Base-by-base conservation (phyloP, 345 rosid genomes). In the Ricinus communis region DNA sequence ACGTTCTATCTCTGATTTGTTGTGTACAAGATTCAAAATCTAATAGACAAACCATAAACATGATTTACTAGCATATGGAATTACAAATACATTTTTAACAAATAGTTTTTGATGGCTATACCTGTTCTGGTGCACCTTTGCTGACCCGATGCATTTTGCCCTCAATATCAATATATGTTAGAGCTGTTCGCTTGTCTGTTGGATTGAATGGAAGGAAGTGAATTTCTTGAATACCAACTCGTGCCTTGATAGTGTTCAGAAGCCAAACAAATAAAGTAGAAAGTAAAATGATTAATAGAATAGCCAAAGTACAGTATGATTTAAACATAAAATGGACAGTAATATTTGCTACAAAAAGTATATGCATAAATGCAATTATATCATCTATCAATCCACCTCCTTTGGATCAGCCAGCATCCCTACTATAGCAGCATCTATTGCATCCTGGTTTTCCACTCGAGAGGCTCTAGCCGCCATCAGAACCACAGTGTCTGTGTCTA, bases 41-140 rank as follows among this genome's bases (percentile, higher is more conserved):
- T 86, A 69, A 80, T 14, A 60, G 65, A 21, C 66, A 53, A 74
- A 68, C 43, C 40, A 58, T 18, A 69, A 13, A 27, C 14, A 47
- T 46, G 13, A 50, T 45, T 79, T 59, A 64, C 55, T 76, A 66
- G n/a, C 47, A 53, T 22, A 68, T 46, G 25, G 22, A 4, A 62
- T 68, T 53, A 9, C 8, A 43, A 19, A 77, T 62, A 24, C 30
- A 41, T 49, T 45, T n/a, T 53, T 66, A 40, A n/a, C 61, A 62
- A n/a, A 22, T 30, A 50, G 33, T 21, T 58, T 36, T 62, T 49
- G 33, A 71, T 28, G 25, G 70, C 11, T 38, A 33, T 77, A 85
- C 90, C 88, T 84, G 90, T 60, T 86, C 88, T 3, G 88, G 92
- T n/a, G 88, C 90, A 54, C 92, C 92, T 84, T 88, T 86, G 78